Evolutionary conservation across 208 protist genomes (phyloP).

Genomic region (Acanthamoeba lenticulata): DNA sequence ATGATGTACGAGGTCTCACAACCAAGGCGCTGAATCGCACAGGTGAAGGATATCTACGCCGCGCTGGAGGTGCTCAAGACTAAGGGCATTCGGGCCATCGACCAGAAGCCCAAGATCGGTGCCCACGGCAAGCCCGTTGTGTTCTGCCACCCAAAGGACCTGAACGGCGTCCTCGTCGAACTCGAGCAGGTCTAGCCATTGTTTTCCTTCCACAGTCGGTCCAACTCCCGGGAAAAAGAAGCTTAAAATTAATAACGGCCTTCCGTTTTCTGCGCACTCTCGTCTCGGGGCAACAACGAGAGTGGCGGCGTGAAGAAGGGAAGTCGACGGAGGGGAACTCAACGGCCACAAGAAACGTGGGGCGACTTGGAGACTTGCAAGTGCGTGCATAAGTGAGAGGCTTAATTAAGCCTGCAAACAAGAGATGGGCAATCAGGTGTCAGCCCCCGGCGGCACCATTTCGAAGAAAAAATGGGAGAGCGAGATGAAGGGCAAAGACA

Average conservation of each 20-base stretch:
- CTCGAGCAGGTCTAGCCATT: conserved; percentile 88
- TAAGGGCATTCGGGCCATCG: conserved; percentile 88
- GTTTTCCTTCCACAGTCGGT: not conserved
- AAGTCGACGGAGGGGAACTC: not conserved
- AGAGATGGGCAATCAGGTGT: conserved; percentile 20
- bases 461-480: conserved; percentile 64
- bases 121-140: conserved; percentile 94
- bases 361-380: too few relatives aligned
- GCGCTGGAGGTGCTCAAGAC: conserved; percentile 84
- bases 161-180: conserved; percentile 92
- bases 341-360: too few relatives aligned
- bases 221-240: too few relatives aligned
- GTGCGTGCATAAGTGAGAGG: too few relatives aligned
- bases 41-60: conserved; percentile 82
- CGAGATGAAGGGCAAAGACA: conserved; percentile 64
- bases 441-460: not conserved
- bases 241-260: too few relatives aligned
- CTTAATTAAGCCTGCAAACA: too few relatives aligned
- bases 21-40: not conserved
- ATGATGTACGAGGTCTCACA: too few relatives aligned
- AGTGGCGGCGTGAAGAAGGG: not conserved
- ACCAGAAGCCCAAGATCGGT: conserved; percentile 92
- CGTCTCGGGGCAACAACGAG: too few relatives aligned
- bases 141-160: conserved; percentile 94
- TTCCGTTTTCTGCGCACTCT: too few relatives aligned